Percentiles rank a stretch among this genome's conserved stretches.
phyloP scores from a whole-genome alignment of 2,329 filamentous ascomycete species.

The Sarocladium oryzae region DNA sequence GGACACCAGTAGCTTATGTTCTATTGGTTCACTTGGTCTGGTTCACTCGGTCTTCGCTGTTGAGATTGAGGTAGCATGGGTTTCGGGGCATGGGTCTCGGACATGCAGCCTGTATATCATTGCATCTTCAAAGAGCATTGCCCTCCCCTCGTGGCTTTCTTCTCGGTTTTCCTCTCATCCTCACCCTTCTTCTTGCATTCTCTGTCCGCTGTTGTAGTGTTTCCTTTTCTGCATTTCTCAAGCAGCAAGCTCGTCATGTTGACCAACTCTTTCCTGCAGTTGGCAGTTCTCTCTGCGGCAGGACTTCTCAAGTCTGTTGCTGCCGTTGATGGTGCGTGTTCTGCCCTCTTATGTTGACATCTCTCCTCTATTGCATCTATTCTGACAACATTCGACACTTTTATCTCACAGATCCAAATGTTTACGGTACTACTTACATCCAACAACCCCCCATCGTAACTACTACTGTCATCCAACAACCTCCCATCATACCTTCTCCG shows the following conservation, averaged over 20 bases:
- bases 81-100: not conserved
- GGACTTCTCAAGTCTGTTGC: not conserved
- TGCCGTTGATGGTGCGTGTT: not conserved
- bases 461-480: not conserved
- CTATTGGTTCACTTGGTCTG: no score
- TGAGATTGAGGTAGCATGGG: no score
- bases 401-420: no score
- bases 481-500: not conserved
- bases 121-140: not conserved
- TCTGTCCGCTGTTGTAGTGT: not conserved
- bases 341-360: not conserved
- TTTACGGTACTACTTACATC: no score
- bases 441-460: no score
- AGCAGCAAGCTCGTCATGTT: not conserved
- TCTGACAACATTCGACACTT: not conserved
- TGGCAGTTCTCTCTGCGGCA: not conserved
- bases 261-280: not conserved
- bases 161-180: not conserved
- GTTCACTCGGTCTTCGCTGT: no score
- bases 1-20: no score
- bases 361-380: not conserved
- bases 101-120: not conserved
- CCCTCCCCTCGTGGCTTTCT: not conserved
- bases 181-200: not conserved
- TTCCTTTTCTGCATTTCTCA: not conserved